Evolutionary conservation across 106 monocot genomes (phyloP), one percentile per base, ranked within the genome.

Genomic region (Allium cepa): DNA sequence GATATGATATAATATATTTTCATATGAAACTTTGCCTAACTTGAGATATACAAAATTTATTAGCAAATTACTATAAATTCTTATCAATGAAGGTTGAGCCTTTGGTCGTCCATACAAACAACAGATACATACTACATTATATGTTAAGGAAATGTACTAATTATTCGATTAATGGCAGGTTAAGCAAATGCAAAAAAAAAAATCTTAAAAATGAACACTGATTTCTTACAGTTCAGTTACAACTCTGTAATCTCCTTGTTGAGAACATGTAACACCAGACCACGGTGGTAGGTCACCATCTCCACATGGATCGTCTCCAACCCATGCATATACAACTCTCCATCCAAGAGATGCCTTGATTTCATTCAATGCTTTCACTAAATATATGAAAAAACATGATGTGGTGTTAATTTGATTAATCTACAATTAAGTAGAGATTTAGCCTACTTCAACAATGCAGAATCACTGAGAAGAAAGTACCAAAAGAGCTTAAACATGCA

Each of bases 271-370:
- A 48, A 97, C 97, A 46, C 92, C 92, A 72, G 92, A 89, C 97
- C 97, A 97, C 12, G 97, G 97, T 55, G 89, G 84, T 45, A 92
- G 72, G 64, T 89, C 82, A 50, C 89, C 97, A 82, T 97, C 86
- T 63, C 97, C 97, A 73, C 97, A 97, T 59, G 97, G 97, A 76
- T 97, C 97, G 79, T 97, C 92, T 64, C 97, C 97, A 56, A 97
- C 88, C 97, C 97, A 97, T 71, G 92, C 79, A 85, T 97, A 97
- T 8, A 97, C 97, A 26, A 97, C 97, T 63, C 97, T 92, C 97
- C 97, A 97, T 64, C 97, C 97, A 76, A 97, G 80, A 7, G 97
- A 92, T 11, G 97, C 89, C 79, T 97, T 97, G 72, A 97, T 89
- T 77, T 97, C 97, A 81, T 97, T 97, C 80, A 97, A 75, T 55